Conservation (phyloP, 495 filamentous ascomycete genomes). For the Trichoderma gamsii region DNA sequence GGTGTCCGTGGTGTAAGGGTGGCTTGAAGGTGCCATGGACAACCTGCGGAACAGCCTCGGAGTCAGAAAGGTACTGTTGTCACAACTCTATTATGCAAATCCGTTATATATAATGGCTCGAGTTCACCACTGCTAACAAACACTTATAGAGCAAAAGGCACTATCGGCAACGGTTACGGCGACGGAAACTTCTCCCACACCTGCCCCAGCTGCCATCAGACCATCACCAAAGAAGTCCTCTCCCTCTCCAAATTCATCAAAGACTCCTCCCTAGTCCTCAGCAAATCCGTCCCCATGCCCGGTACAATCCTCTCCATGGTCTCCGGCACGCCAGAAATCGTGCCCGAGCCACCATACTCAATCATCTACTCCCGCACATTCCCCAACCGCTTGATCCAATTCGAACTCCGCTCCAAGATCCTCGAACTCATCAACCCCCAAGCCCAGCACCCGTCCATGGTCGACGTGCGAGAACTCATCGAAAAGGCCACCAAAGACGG, state of each 20-base stretch:
- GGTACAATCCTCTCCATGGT: conserved; percentile 51
- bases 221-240: conserved; percentile 49
- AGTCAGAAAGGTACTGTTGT: conserved; percentile 11
- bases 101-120: background rate
- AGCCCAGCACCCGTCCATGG: conserved; percentile 31
- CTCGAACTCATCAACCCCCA: conserved; percentile 26
- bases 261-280: conserved; percentile 45
- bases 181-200: conserved; percentile 49
- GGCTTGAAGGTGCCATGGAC: conserved; percentile 54
- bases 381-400: conserved; percentile 54
- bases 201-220: conserved; percentile 44
- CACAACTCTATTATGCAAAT: background rate
- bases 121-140: background rate
- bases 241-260: conserved; percentile 50
- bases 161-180: conserved; percentile 54
- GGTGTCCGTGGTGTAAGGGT: conserved; percentile 52
- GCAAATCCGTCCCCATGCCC: conserved; percentile 48
- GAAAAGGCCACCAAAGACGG: conserved; percentile 34
- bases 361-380: conserved; percentile 37
- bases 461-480: conserved; percentile 36
- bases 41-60: conserved; percentile 37
- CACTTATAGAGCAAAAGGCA: conserved; percentile 15
- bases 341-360: background rate
- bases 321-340: conserved; percentile 30
- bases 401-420: conserved; percentile 33